phyloP scores from a whole-genome alignment of 139 green algal species.

The Picochlorum sp. region DNA sequence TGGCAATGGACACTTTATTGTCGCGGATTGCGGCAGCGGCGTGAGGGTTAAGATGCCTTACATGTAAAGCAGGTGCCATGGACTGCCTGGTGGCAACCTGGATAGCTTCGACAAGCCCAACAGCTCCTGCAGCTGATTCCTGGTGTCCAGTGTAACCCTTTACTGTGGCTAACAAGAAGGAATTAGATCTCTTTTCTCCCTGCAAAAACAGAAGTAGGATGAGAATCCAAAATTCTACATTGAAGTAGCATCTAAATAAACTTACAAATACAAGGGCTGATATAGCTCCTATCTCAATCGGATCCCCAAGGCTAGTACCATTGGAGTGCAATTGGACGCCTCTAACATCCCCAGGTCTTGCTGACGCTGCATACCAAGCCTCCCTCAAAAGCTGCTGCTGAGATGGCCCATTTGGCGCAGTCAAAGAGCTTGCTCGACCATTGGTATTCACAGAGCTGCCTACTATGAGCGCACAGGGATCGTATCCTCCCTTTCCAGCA shows the following conservation, averaged over 20 bases:
- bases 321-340: conserved; percentile 57
- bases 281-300: conserved; percentile 49
- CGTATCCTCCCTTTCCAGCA: background rate
- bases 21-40: conserved; percentile 21
- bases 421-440: conserved; percentile 73
- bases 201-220: conserved; percentile 11
- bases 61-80: conserved; percentile 32
- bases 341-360: conserved; percentile 11
- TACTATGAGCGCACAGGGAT: conserved; percentile 23
- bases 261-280: conserved; percentile 31
- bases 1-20: conserved; percentile 13
- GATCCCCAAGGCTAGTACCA: conserved; percentile 71
- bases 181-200: conserved; percentile 17
- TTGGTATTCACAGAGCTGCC: conserved; percentile 82
- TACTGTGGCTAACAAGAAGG: conserved; percentile 31
- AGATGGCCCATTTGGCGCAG: conserved; percentile 73
- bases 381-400: conserved; percentile 39
- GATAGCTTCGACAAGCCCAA: conserved; percentile 36
- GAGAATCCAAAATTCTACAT: background rate
- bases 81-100: conserved; percentile 1
- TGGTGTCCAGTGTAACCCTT: conserved; percentile 64
- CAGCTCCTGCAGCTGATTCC: conserved; percentile 61
- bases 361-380: background rate
- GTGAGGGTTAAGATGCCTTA: conserved; percentile 54
- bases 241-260: background rate